phyloP scores from a whole-genome alignment of 495 filamentous ascomycete genomes.

The Xylaria intraflava region DNA sequence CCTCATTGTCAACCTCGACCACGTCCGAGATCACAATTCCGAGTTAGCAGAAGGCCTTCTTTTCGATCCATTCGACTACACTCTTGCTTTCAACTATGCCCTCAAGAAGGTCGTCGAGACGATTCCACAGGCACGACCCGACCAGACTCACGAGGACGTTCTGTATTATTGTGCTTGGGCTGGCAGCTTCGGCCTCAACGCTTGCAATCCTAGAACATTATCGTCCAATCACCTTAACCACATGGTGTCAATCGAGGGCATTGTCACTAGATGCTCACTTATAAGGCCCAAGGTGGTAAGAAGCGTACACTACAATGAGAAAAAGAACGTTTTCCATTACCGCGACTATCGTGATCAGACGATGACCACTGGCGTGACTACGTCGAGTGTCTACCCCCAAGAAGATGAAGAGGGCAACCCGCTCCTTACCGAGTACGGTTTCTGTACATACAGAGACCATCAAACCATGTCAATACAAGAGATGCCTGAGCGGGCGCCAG shows the following conservation, averaged over 20 bases:
- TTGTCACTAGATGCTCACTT: conserved; percentile 91
- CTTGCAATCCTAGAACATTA: conserved; percentile 90
- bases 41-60: conserved; percentile 87
- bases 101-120: conserved; percentile 81
- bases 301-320: conserved; percentile 92
- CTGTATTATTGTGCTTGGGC: conserved; percentile 92
- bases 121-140: conserved; percentile 52
- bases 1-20: conserved; percentile 83
- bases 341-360: conserved; percentile 92
- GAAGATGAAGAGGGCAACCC: conserved; percentile 80
- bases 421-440: conserved; percentile 90
- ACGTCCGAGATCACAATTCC: conserved; percentile 82
- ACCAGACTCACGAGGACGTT: conserved; percentile 45
- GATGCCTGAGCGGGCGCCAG: conserved; percentile 96
- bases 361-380: conserved; percentile 84
- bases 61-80: conserved; percentile 79
- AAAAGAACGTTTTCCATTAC: conserved; percentile 71
- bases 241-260: conserved; percentile 96
- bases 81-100: conserved; percentile 79
- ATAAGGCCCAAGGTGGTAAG: conserved; percentile 95
- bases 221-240: conserved; percentile 83
- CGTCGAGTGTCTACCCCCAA: conserved; percentile 85
- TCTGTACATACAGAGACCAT: conserved; percentile 92
- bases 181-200: conserved; percentile 89
- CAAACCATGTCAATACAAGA: conserved; percentile 98